Base-by-base conservation (phyloP, 2,329 filamentous ascomycete species). In the Aureobasidium sp. region DNA sequence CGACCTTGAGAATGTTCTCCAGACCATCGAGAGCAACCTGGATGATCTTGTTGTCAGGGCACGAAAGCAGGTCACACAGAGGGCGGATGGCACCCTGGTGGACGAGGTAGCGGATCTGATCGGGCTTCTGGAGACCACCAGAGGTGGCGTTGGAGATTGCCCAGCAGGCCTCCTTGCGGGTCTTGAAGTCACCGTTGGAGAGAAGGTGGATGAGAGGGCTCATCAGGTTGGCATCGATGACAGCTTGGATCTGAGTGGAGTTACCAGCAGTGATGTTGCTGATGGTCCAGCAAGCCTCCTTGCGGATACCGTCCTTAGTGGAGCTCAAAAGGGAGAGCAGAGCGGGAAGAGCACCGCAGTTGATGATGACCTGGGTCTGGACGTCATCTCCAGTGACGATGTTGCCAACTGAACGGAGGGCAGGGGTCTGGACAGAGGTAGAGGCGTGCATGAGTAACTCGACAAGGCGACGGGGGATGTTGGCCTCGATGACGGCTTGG, bases 41-140 rank as follows among this genome's bases (percentile, higher is more conserved):
- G 70, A 99, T 99, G 74, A 99, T 99, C 85, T 99, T 99, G 81
- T 99, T 99, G 77, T 99, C 94, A 34, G 95, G 95, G 82, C 94
- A 99, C 42, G 85, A 86, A 62, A 99, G 85, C 30, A 99, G 85
- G 72, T 99, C 94, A 76, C 94, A 99, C 37, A 99, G 83, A 4
- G 94, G 94, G 79, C 93, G 96, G 79, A 99, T 97, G 81, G 92
- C 97, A 66, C 94, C 94, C 77, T 94, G 90, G 39, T 85, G 78
- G 36, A 99, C 94, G 47, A 99, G 83, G 75, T 96, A 97, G 68
- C 94, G 87, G 70, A 99, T 99, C 80, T 99, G 94, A 63, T 97
- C 94, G 1, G 94, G 94, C 83, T 97, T 99, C 79, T 99, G 94
- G 36, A 99, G 86, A 72, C 94, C 94, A 69, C 94, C 94, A 14